Evolutionary conservation across 2,329 filamentous ascomycete species (phyloP).

Genomic region (Monilinia fructigena): DNA sequence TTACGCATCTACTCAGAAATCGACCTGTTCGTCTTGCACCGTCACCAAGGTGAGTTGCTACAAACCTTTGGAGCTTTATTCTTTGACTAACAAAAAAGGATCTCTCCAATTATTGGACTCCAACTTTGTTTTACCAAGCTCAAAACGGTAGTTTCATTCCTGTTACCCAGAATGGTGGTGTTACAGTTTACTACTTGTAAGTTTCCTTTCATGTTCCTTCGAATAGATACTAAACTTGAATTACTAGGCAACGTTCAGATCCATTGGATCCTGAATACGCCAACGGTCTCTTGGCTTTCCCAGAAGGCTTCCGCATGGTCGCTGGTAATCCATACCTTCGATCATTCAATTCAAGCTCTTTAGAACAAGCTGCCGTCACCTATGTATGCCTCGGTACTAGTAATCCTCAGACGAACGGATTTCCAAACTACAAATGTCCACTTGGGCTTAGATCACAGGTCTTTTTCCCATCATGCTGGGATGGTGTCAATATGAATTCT

Average conservation of each 20-base stretch:
- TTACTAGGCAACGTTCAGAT: conserved; percentile 44
- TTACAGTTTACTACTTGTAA: conserved; percentile 57
- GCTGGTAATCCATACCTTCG: conserved; percentile 57
- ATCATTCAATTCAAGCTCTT: conserved; percentile 45
- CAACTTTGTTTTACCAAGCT: conserved; percentile 54
- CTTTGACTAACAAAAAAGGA: conserved; percentile 37
- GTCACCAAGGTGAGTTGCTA: conserved; percentile 47
- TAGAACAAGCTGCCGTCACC: conserved; percentile 52
- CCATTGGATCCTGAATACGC: conserved; percentile 42
- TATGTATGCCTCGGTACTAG: conserved; percentile 54
- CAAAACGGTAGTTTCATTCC: conserved; percentile 55
- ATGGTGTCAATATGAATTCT: conserved; percentile 56
- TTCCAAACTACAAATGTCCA: conserved; percentile 56
- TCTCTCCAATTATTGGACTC: conserved; percentile 67
- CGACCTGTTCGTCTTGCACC: conserved; percentile 62
- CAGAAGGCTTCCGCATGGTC: conserved; percentile 63
- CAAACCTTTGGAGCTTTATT: neutral
- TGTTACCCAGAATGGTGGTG: conserved; percentile 48
- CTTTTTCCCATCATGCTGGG: conserved; percentile 62
- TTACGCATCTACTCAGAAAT: conserved; percentile 51
- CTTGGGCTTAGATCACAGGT: conserved; percentile 53
- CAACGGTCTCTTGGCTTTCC: conserved; percentile 55
- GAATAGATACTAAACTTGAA: neutral
- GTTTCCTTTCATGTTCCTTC: conserved; percentile 25
- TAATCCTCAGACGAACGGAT: conserved; percentile 46